These are phyloP conservation scores for Thraustochytrium sp. DNA, from an alignment of 352 stramenopile species.

Conservation along the genomic window DNA sequence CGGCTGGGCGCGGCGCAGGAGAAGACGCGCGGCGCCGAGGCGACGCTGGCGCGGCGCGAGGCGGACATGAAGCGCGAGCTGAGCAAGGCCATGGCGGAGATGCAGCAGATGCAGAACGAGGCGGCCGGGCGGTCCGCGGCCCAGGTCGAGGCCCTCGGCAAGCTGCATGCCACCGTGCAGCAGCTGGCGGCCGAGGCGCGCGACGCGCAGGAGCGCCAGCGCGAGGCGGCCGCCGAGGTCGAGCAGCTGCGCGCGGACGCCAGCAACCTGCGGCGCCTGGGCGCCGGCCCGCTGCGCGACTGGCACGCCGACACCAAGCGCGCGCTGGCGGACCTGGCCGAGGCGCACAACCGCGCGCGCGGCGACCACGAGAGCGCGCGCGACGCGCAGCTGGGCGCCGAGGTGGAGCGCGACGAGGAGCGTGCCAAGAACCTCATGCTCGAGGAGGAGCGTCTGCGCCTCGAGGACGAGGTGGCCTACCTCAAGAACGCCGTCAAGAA, in stretches of 20 bases:
- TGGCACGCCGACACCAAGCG: conserved; percentile 35
- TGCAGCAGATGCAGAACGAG: conserved; percentile 5
- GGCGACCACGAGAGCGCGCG: not conserved
- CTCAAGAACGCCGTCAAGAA: conserved; percentile 25
- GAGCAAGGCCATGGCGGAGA: not conserved
- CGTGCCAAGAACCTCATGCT: conserved; percentile 39
- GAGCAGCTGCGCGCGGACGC: conserved; percentile 16
- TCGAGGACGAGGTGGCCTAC: conserved; percentile 20
- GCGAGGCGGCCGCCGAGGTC: not conserved
- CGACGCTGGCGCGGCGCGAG: not conserved
- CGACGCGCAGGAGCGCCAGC: not conserved
- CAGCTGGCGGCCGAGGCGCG: conserved; percentile 14
- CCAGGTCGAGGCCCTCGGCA: conserved; percentile 26
- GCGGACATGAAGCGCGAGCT: not conserved
- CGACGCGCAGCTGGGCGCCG: conserved; percentile 2
- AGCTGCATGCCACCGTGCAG: conserved; percentile 2
- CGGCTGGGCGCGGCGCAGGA: not conserved
- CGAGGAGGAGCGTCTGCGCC: not conserved
- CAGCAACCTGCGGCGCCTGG: not conserved
- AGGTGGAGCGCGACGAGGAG: conserved; percentile 37
- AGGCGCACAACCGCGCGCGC: not conserved
- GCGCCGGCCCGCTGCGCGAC: not conserved
- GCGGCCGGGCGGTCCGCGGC: not conserved
- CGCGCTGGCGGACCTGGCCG: not conserved
- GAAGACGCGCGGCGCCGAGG: not conserved